Evolutionary conservation across 164 flowering plant genomes (phyloP), one percentile per base, ranked within the genome.

Genomic region (Houttuynia cordata): DNA sequence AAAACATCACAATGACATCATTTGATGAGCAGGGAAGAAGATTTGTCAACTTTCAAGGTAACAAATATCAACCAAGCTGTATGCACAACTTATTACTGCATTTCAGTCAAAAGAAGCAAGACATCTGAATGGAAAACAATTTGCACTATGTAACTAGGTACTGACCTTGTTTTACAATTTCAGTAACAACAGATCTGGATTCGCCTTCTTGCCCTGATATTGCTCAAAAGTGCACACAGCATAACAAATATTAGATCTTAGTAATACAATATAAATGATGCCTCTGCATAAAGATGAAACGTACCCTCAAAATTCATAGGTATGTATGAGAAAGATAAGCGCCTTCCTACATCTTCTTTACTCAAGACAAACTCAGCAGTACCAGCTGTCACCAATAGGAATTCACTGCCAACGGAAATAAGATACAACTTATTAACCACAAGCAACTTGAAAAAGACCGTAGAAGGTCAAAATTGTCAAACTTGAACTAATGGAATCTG

Each of bases 281-380:
- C 22, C 42, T 47, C 21, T 24, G 51, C 59, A 24, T 64, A 55
- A 30, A 42, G 12, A 25, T 30, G 39, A 42, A 60, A 53, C 68
- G 24, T 62, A 90, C 99, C 97, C 77, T 90, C 97, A 79, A 93
- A 85, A 71, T 88, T 93, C 62, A 80, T 80, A 23, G 99, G 99
- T 58, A 83, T 64, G 65, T 90, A 93, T 0, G 72, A 79, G 76
- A 93, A 93, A 58, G 77, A 76, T 79, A 93, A 64, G 24, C 75
- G 81, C 41, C 67, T 65, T 23, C 94, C 95, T 66, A 93, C 82
- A 76, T 93, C 97, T 55, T 83, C 89, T 74, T 85, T 85, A 20
- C 85, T 85, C 79, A 93, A 72, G 37, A 69, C 73, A 70, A 86
- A 90, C 69, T 90, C 97, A 60, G 82, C 70, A 56, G 95, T 80